Evolutionary conservation across 2,329 filamentous ascomycete genomes (phyloP), one percentile per base, ranked within the genome.

Genomic region (Chrysosporium keratinophilum): DNA sequence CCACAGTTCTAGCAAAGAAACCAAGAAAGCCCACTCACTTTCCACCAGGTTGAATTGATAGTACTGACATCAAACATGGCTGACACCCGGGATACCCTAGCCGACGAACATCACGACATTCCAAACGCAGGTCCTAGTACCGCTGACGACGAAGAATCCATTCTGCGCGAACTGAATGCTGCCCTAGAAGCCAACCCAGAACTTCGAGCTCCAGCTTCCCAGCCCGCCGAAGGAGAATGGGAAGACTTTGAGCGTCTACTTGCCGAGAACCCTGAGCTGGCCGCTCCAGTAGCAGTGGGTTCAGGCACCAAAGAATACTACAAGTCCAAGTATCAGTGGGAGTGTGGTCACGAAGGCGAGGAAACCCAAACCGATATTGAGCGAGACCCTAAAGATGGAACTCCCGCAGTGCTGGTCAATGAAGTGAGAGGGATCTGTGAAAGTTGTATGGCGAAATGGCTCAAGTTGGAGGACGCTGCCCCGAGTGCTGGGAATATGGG

Each of bases 271-370:
- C 58, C 58, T 35, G 55, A 60, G 7, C 33, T 60, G 33, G 54
- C 55, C 20, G 54, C 50, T 3, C 53, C 58, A 15, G 55, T 58
- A 19, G 31, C 51, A n/a, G 37, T 23, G 6, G 5, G 52, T 5
- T 45, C 50, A 15, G 51, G 54, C 28, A 9, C 37, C 14, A 58
- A 50, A n/a, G 42, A 44, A 12, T 58, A 50, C 53, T 60, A 56
- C 51, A 54, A 37, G 41, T 55, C 55, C 47, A 60, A 60, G 52
- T 51, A 56, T 37, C 50, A 54, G 44, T 60, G 58, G 58, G 58
- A 58, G 28, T 60, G 58, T 15, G 54, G 55, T 23, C 58, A 60
- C 48, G 58, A 58, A 14, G 54, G 55, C 14, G 55, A 55, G 9
- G 54, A 54, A 19, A 46, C 48, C 10, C 15, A 44, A 42, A 60